phyloP scores from a whole-genome alignment of 2,329 filamentous ascomycete species.

The Chaetomium olivaceum region DNA sequence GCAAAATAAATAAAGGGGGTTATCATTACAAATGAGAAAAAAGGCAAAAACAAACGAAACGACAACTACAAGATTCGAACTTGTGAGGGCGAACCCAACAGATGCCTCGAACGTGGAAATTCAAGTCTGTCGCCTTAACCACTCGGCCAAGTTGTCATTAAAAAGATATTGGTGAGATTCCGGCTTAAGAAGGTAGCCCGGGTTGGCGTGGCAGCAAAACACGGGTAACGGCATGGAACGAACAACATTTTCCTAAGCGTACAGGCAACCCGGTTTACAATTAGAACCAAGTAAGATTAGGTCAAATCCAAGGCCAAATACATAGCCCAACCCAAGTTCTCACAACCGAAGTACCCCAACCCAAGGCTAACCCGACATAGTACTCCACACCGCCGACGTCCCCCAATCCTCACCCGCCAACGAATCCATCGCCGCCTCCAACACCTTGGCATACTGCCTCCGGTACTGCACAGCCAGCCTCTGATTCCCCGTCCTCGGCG shows the following conservation, averaged over 20 bases:
- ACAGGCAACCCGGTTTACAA: neutral
- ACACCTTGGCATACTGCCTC: constrained; percentile 48
- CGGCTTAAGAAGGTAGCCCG: neutral
- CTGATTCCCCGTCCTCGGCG: constrained; percentile 46
- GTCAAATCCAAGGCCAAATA: too few relatives aligned
- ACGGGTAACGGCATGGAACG: neutral
- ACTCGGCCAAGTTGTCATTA: constrained; percentile 28
- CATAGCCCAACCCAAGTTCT: too few relatives aligned
- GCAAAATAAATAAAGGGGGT: neutral
- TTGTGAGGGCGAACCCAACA: constrained; percentile 31
- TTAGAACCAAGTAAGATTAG: too few relatives aligned
- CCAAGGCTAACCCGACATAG: too few relatives aligned
- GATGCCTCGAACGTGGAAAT: constrained; percentile 25
- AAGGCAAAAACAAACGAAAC: constrained; percentile 15
- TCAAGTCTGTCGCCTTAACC: constrained; percentile 31
- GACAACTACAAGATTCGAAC: constrained; percentile 31
- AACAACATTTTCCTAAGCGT: neutral
- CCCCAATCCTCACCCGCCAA: constrained; percentile 1
- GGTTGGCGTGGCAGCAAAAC: neutral
- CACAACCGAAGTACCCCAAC: too few relatives aligned
- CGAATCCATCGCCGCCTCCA: constrained; percentile 42
- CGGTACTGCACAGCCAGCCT: constrained; percentile 52
- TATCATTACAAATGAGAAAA: neutral
- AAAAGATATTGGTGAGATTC: neutral
- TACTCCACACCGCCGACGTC: neutral